A percentile compares a stretch with the other conserved stretches of the same genome.
phyloP scores from a whole-genome alignment of 257 asterid species.

The Cruciata laevipes region DNA sequence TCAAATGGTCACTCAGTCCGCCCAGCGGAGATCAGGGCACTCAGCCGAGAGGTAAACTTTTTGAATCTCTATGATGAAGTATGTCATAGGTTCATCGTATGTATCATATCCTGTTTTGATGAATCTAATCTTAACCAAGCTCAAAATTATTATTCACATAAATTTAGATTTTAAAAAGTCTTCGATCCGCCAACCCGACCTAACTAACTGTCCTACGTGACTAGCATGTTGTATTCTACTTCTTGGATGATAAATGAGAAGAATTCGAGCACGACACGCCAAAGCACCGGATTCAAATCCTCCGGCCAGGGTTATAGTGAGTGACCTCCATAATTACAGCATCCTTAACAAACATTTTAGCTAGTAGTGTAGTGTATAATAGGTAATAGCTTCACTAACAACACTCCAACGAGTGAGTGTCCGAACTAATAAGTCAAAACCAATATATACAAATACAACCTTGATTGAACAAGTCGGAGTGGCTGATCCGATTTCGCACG shows the following conservation, averaged over 20 bases:
- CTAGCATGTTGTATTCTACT: background rate
- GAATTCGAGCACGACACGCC: constrained; percentile 17
- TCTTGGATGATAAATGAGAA: background rate
- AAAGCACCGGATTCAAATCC: background rate
- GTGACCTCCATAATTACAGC: background rate
- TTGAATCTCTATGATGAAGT: too few species aligned
- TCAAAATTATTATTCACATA: too few species aligned
- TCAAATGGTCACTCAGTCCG: too few species aligned
- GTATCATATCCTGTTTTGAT: too few species aligned
- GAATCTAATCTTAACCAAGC: too few species aligned
- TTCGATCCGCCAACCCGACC: background rate
- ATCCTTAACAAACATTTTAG: background rate
- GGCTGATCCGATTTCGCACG: constrained; percentile 11
- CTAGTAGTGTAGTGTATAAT: background rate
- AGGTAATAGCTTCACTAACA: constrained; percentile 6
- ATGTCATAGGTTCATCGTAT: too few species aligned
- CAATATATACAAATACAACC: too few species aligned
- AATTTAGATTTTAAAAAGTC: too few species aligned
- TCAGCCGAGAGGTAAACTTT: too few species aligned
- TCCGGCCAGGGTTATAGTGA: background rate
- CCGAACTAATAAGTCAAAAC: constrained; percentile 9
- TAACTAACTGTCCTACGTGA: background rate
- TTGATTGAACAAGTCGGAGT: constrained; percentile 18
- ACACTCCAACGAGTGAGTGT: constrained; percentile 1
- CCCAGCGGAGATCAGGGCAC: too few species aligned